Evolutionary conservation across 2,329 filamentous ascomycete genomes (phyloP), one percentile per base, ranked within the genome.

Genomic region (Penicillium sp.): DNA sequence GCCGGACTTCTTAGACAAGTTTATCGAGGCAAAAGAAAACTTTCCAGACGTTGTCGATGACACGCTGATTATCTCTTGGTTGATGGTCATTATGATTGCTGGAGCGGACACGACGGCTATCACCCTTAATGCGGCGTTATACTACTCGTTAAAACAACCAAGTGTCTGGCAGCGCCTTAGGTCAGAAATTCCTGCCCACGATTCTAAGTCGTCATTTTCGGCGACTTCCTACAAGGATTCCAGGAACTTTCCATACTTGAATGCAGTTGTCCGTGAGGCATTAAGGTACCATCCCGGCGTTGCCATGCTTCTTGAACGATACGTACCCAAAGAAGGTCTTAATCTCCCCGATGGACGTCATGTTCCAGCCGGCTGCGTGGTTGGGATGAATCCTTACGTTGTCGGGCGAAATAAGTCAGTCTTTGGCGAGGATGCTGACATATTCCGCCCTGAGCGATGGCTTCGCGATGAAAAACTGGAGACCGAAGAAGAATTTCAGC

Each of bases 201-300:
- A 52, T 4, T 51, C 55, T 10, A 48, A 42, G 3, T 31, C 65
- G 13, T 49, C 31, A 3, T 24, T 27, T 7, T 52, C 55, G 0
- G 58, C 59, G 4, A 49, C 56, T 3, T 54, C 56, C 10, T 71
- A 56, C 52, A 65, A 64, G 45, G 27, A 52, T 1, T 54, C 65
- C 16, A 59, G 54, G 16, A 31, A 44, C 2, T 53, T 65, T 3
- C 66, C 66, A 3, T 83, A 83, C 62, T 74, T 85, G 11, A 72
- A 80, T 45, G 82, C 82, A 4, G 78, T 82, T 4, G 73, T 85
- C 11, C 79, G 77, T 14, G 84, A 86, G 66, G 73, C 78, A 1
- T 66, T 80, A 58, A 75, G 82, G 6, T 70, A 81, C 24, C 79
- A 83, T 60, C 80, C 82, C 1, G 74, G 71, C 3, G 72, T 82